These are phyloP conservation scores for Dryas integrifolia DNA, from an alignment of 331 rosid species.

Conservation along the genomic window DNA sequence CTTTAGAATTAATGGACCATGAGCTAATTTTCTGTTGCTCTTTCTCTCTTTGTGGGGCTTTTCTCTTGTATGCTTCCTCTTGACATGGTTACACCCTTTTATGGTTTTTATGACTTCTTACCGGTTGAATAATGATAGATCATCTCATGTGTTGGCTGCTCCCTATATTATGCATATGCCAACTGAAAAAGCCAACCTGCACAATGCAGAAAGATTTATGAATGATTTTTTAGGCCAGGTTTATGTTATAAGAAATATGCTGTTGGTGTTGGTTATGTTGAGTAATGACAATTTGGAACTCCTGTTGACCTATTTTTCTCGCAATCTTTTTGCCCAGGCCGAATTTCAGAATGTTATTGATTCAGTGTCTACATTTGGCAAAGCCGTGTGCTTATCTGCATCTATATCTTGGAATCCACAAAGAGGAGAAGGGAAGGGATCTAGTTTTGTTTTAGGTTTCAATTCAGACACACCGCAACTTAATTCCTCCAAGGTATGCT, in stretches of 20 bases:
- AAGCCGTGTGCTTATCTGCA: constrained; percentile 64
- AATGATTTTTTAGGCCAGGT: background rate
- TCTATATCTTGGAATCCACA: constrained; percentile 78
- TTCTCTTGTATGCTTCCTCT: background rate
- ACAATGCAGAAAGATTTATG: background rate
- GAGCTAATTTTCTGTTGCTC: background rate
- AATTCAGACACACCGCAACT: constrained; percentile 65
- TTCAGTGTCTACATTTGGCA: constrained; percentile 66
- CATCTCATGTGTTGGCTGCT: background rate
- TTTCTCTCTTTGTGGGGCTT: background rate
- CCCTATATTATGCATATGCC: background rate
- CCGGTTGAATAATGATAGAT: background rate
- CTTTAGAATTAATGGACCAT: background rate
- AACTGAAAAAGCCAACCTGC: background rate
- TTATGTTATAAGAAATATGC: background rate
- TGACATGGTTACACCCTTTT: constrained; percentile 1
- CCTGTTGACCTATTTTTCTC: background rate
- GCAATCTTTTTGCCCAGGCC: constrained; percentile 50
- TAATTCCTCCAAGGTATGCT: constrained; percentile 77
- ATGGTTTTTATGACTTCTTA: background rate
- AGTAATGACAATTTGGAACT: background rate
- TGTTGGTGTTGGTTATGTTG: background rate
- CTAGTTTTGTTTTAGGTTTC: constrained; percentile 74
- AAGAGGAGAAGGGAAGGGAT: constrained; percentile 59
- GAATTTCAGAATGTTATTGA: constrained; percentile 87